Percentiles rank a stretch among this genome's conserved stretches.
phyloP scores from a whole-genome alignment of 495 filamentous ascomycete species.

The Astrothelium macrocarpum region DNA sequence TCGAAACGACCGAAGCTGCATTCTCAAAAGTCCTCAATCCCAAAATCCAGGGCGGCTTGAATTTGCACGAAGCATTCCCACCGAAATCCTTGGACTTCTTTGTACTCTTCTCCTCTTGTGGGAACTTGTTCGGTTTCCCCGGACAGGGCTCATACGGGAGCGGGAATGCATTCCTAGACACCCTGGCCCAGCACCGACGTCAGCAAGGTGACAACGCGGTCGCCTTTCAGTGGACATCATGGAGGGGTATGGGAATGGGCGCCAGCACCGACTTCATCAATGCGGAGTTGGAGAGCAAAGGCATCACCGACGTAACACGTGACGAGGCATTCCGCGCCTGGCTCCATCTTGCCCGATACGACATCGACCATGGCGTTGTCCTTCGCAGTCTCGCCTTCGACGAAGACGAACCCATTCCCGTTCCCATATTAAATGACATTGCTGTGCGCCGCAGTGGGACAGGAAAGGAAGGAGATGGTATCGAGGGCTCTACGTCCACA shows the following conservation, averaged over 20 bases:
- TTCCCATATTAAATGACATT: not conserved
- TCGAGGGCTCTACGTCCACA: too few relatives aligned
- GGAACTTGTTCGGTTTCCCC: not conserved
- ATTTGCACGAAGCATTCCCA: not conserved
- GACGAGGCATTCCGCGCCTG: slow-evolving; percentile 40
- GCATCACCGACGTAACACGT: slow-evolving; percentile 35
- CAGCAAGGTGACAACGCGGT: slow-evolving; percentile 29
- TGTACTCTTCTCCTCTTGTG: not conserved
- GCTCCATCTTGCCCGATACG: slow-evolving; percentile 29
- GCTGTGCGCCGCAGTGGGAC: too few relatives aligned
- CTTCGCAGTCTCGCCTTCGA: not conserved
- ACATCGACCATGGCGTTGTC: slow-evolving; percentile 8
- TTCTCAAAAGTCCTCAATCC: slow-evolving; percentile 28
- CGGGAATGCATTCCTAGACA: slow-evolving; percentile 1
- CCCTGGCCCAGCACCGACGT: not conserved
- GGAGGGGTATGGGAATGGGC: slow-evolving; percentile 38
- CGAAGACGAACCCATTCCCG: not conserved
- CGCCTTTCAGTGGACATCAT: slow-evolving; percentile 38
- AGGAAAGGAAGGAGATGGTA: too few relatives aligned
- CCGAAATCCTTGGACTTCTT: not conserved
- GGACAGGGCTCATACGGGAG: not conserved
- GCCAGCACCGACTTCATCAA: slow-evolving; percentile 34
- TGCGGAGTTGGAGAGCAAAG: slow-evolving; percentile 35
- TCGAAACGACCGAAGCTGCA: slow-evolving; percentile 29
- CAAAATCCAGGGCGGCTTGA: not conserved